These are phyloP conservation scores for Pulveroboletus sp. DNA, from an alignment of 768 basidiomycete species.

Conservation along the genomic window DNA sequence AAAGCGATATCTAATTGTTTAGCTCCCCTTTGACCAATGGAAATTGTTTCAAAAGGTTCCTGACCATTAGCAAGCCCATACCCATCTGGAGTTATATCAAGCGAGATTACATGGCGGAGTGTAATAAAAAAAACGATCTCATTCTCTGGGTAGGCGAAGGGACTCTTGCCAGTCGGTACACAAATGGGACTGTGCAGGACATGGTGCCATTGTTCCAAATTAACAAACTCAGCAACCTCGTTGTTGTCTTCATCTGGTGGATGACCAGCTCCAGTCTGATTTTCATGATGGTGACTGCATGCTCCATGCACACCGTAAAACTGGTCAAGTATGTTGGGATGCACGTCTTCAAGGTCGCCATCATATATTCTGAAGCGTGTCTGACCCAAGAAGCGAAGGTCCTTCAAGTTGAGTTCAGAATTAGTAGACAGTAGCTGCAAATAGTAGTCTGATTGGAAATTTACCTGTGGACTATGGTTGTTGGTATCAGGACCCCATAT, in stretches of 20 bases:
- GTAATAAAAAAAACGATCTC: not conserved
- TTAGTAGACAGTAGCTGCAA: not conserved
- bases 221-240: too few species aligned
- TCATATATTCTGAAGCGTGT: slow-evolving; percentile 4
- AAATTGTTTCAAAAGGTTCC: slow-evolving; percentile 13
- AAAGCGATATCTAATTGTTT: not conserved
- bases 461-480: slow-evolving; percentile 8
- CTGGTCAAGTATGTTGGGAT: not conserved
- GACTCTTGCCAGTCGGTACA: slow-evolving; percentile 1
- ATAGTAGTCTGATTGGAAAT: too few species aligned
- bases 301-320: not conserved
- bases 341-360: not conserved
- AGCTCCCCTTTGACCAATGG: not conserved
- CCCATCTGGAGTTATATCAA: slow-evolving; percentile 2
- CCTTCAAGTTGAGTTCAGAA: too few species aligned
- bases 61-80: slow-evolving; percentile 13
- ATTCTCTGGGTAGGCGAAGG: slow-evolving; percentile 6
- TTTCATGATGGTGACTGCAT: not conserved
- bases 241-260: not conserved
- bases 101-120: not conserved
- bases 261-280: slow-evolving; percentile 4
- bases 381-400: slow-evolving; percentile 14
- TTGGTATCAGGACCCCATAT: slow-evolving; percentile 6
- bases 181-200: not conserved
- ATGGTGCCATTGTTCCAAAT: too few species aligned